Percentiles rank a stretch among this genome's conserved stretches.
These are phyloP conservation scores for Lepidium didymum DNA, from an alignment of 345 rosid genomes.

Conservation along the genomic window DNA sequence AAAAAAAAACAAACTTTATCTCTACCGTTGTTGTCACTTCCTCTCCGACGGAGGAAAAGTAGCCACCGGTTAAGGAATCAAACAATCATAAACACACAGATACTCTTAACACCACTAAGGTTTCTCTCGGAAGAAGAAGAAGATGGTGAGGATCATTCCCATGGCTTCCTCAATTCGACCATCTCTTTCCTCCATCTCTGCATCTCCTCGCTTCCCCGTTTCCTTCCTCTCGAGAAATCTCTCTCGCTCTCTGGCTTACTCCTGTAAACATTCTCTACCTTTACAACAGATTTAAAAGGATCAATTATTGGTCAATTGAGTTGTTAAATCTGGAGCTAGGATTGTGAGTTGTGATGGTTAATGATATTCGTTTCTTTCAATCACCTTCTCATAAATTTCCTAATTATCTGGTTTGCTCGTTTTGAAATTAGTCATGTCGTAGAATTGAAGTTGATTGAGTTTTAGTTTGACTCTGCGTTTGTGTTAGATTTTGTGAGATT, in stretches of 20 bases:
- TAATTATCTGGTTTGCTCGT: background rate
- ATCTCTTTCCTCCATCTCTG: constrained; percentile 45
- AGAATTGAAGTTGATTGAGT: background rate
- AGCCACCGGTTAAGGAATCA: background rate
- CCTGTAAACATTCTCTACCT: constrained; percentile 27
- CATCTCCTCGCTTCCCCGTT: constrained; percentile 34
- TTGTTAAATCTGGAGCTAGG: constrained; percentile 10
- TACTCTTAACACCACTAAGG: background rate
- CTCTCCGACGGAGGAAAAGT: constrained; percentile 12
- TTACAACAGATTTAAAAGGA: background rate
- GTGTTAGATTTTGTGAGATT: background rate
- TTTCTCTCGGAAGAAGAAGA: background rate
- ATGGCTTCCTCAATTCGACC: constrained; percentile 83
- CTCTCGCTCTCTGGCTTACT: constrained; percentile 39
- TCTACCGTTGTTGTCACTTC: constrained; percentile 10
- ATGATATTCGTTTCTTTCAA: background rate
- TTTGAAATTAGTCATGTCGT: background rate
- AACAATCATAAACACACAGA: background rate
- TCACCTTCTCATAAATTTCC: background rate
- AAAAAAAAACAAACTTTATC: background rate
- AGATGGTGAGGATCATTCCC: constrained; percentile 60
- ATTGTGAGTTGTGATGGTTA: background rate
- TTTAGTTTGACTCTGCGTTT: background rate
- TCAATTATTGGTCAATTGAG: background rate
- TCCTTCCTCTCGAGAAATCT: constrained; percentile 28